Evolutionary conservation across 768 basidiomycete species (phyloP), one percentile per base, ranked within the genome.

Genomic region (Hericium alpestre): DNA sequence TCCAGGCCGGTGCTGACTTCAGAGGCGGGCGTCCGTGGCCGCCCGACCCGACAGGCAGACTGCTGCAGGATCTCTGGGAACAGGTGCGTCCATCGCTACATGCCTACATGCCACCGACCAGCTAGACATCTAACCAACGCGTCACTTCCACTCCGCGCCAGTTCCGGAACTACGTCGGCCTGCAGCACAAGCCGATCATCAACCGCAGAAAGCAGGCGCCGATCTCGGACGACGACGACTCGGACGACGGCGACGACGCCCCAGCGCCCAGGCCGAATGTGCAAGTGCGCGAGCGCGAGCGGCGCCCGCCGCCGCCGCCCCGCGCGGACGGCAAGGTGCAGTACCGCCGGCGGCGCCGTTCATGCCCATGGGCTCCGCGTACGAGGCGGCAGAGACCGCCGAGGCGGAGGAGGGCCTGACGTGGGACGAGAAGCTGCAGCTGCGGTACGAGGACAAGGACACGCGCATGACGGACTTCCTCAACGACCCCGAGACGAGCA

Each of bases 81-180:
- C 79, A 82, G 68, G 16, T 12, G 22, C 48, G 52, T 20, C 4
- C 47, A 41, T 53, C 56, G 37, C 22, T 18, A 25, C 10, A 39
- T 25, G 25, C 18, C 4, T 39, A n/a, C 1, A 32, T 6, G 8
- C 18, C 49, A 47, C n/a, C n/a, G 59, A 54, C 52, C n/a, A 3
- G 32, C 15, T 32, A 2, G 25, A 25, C 25, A 32, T 32, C 9
- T 10, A 7, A 10, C 32, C 32, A 32, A 32, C 40, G 22, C 18
- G 15, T 53, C 50, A 27, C 2, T 56, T 23, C 49, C 12, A 20
- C 18, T 59, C 16, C 38, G 3, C 55, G 18, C 10, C 63, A 88
- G 87, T 83, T 84, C 64, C 78, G 82, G 16, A 63, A 83, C 39
- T 89, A 76, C 63, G 65, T 75, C 15, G 86, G 86, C 22, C 71